Conservation (phyloP, 2,329 filamentous ascomycete species). For the Sporothrix luriei region DNA sequence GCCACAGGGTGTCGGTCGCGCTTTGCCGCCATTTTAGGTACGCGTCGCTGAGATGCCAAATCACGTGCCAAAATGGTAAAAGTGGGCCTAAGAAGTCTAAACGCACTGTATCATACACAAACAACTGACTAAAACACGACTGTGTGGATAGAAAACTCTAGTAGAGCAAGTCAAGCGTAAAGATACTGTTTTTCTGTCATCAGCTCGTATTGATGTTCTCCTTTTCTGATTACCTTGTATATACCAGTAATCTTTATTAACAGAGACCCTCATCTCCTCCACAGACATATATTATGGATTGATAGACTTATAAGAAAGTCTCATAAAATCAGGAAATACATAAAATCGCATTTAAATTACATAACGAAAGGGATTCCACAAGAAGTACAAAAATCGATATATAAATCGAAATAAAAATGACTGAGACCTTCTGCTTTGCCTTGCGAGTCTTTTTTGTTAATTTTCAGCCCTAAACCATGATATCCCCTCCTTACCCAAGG, state of each 20-base stretch:
- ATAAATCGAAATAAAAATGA: neutral
- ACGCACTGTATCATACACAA: neutral
- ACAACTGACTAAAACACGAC: neutral
- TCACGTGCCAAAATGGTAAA: conserved; percentile 37
- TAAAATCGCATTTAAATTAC: neutral
- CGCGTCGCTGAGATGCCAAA: neutral
- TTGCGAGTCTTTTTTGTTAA: conserved; percentile 1
- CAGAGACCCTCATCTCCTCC: no score
- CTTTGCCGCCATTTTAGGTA: neutral
- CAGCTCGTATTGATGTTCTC: no score
- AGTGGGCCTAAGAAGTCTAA: neutral
- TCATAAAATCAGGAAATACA: neutral
- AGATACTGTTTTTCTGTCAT: no score
- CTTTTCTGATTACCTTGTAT: no score
- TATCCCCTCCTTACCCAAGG: neutral
- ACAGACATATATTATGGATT: no score
- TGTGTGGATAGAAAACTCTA: neutral
- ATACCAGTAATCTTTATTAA: no score
- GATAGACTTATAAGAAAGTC: no score
- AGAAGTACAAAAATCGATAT: conserved; percentile 17
- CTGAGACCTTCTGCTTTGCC: neutral
- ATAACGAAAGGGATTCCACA: neutral
- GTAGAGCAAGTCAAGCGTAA: no score
- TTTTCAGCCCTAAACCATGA: neutral
- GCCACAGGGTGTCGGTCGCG: neutral